Evolutionary conservation across 2,329 filamentous ascomycete species (phyloP).

Genomic region (Botrytis paeoniae): DNA sequence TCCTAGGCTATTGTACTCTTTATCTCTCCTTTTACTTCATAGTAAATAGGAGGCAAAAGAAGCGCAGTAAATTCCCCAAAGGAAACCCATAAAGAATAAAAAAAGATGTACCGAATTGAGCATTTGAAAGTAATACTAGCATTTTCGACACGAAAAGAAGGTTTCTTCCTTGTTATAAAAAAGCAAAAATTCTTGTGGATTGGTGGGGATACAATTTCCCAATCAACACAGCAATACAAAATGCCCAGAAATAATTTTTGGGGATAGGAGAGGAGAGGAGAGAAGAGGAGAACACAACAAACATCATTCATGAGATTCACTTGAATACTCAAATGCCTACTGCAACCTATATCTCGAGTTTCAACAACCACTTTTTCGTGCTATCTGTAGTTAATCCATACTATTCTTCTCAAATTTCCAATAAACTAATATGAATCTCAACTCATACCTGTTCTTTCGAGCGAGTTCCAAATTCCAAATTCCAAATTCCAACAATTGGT

Average conservation of each 20-base stretch:
- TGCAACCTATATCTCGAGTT: neutral
- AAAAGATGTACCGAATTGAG: neutral
- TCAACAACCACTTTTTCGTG: neutral
- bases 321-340: neutral
- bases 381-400: neutral
- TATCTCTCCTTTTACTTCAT: neutral
- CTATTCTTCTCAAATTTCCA: neutral
- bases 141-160: neutral
- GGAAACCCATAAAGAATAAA: neutral
- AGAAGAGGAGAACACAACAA: neutral
- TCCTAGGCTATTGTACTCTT: no score
- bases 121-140: neutral
- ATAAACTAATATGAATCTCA: neutral
- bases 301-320: neutral
- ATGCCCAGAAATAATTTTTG: neutral
- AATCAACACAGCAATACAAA: neutral
- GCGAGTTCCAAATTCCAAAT: no score
- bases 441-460: neutral
- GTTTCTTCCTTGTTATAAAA: neutral
- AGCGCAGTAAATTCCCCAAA: neutral
- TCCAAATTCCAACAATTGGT: neutral
- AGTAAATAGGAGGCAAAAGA: neutral
- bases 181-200: neutral
- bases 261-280: rapidly evolving
- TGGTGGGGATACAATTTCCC: neutral